These are phyloP conservation scores for Nemania abortiva DNA, from an alignment of 2,329 filamentous ascomycete species.

Conservation along the genomic window DNA sequence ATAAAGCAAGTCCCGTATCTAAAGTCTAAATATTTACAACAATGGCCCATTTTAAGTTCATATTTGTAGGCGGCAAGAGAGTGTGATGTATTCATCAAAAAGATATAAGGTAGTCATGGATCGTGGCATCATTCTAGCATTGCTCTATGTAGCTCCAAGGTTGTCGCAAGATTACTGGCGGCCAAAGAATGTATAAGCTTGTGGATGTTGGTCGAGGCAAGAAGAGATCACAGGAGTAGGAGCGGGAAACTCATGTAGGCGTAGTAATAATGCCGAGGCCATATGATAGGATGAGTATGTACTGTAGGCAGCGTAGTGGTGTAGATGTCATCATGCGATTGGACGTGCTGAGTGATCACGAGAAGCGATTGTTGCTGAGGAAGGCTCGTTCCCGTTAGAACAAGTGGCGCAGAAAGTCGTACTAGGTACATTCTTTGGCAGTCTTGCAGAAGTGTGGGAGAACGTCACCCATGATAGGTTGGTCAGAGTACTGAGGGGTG, in stretches of 20 bases:
- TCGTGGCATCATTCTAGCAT: neutral
- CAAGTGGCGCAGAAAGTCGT: conserved; percentile 3
- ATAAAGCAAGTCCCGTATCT: neutral
- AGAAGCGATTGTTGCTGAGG: conserved; percentile 17
- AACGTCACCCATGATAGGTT: conserved; percentile 15
- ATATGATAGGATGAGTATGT: neutral
- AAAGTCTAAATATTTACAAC: conserved; percentile 12
- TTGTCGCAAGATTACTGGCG: neutral
- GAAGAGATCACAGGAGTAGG: neutral
- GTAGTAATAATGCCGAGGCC: conserved; percentile 21
- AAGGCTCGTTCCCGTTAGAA: conserved; percentile 11
- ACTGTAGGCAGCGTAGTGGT: conserved; percentile 17
- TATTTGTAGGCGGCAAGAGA: neutral
- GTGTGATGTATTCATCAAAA: neutral
- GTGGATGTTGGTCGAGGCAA: neutral
- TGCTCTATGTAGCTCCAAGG: neutral
- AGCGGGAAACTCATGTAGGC: conserved; percentile 1
- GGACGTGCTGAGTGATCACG: conserved; percentile 19
- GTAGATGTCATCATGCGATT: conserved; percentile 24
- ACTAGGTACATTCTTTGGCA: neutral
- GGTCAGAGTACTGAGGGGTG: neutral
- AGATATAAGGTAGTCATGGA: neutral
- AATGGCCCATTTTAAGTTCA: conserved; percentile 27
- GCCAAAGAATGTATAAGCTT: neutral
- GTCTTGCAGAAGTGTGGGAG: conserved; percentile 28